Conservation (phyloP, 2,329 filamentous ascomycete genomes). For the Nemania serpens region DNA sequence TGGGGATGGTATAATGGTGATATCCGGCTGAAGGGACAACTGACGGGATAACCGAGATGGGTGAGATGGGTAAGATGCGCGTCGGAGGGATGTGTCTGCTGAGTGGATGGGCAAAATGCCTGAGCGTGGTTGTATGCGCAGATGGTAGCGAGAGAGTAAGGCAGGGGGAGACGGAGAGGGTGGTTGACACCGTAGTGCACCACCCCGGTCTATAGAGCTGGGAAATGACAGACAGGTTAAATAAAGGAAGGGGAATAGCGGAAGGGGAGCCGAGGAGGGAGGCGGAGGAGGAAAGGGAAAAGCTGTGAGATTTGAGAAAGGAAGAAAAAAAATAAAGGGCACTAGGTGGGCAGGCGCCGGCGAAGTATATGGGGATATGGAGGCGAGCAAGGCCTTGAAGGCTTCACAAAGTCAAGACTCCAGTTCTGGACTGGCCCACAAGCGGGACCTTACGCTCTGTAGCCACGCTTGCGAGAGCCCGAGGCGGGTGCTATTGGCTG, state of each 20-base stretch:
- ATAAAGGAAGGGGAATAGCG: conserved; percentile 3
- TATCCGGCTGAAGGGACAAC: conserved; percentile 11
- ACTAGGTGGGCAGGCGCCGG: conserved; percentile 31
- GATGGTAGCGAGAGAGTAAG: background rate
- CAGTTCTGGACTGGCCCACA: conserved; percentile 25
- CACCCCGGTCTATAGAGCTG: conserved; percentile 36
- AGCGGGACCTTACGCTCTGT: background rate
- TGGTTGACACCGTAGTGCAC: conserved; percentile 39
- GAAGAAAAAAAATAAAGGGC: conserved; percentile 27
- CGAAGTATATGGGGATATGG: conserved; percentile 45
- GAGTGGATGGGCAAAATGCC: conserved; percentile 16
- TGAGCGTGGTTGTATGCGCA: conserved; percentile 1
- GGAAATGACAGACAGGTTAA: conserved; percentile 22
- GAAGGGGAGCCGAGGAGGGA: conserved; percentile 39
- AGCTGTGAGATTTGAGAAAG: conserved; percentile 30
- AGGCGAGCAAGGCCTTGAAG: conserved; percentile 29
- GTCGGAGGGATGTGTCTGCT: conserved; percentile 11
- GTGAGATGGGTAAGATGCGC: conserved; percentile 11
- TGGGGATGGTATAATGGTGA: conserved; percentile 10
- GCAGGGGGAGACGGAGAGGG: conserved; percentile 24
- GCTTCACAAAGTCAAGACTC: conserved; percentile 31
- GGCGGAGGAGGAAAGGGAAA: conserved; percentile 30
- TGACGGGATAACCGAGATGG: conserved; percentile 17
- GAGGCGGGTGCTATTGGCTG: conserved; percentile 21
- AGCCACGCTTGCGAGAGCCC: conserved; percentile 8